Evolutionary conservation across 2,329 filamentous ascomycete species (phyloP).

Genomic region (Epichloe gansuensis): DNA sequence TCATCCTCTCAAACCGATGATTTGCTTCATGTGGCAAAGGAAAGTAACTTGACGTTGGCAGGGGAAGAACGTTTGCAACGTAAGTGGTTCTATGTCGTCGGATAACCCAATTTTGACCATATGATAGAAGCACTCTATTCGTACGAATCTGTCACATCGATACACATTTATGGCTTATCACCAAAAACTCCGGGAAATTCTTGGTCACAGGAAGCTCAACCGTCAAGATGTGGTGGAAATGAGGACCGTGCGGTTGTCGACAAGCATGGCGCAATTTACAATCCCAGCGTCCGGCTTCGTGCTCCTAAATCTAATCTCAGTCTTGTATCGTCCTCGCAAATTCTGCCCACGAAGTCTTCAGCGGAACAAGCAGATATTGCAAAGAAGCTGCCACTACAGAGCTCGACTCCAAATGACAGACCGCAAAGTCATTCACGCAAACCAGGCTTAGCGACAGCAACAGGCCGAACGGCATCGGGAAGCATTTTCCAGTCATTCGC

Average conservation of each 20-base stretch:
- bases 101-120: slow-evolving; percentile 5
- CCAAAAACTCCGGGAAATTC: background rate
- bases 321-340: background rate
- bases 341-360: background rate
- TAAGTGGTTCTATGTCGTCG: slow-evolving; percentile 19
- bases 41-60: slow-evolving; percentile 47
- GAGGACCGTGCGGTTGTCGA: background rate
- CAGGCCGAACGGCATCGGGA: slow-evolving; percentile 46
- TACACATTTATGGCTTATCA: slow-evolving; percentile 73
- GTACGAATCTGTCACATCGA: slow-evolving; percentile 61
- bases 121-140: slow-evolving; percentile 47
- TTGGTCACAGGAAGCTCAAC: background rate
- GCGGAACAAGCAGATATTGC: slow-evolving; percentile 9
- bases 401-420: slow-evolving; percentile 13
- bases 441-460: slow-evolving; percentile 10
- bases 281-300: slow-evolving; percentile 2
- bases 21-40: background rate
- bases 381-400: slow-evolving; percentile 19
- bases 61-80: slow-evolving; percentile 61
- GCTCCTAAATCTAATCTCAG: slow-evolving; percentile 1
- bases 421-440: slow-evolving; percentile 4
- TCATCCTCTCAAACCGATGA: slow-evolving; percentile 24
- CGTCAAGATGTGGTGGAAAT: background rate
- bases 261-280: slow-evolving; percentile 4
- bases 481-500: slow-evolving; percentile 72